Conservation (phyloP, 352 stramenopile genomes). For the Phytophthora pisi region DNA sequence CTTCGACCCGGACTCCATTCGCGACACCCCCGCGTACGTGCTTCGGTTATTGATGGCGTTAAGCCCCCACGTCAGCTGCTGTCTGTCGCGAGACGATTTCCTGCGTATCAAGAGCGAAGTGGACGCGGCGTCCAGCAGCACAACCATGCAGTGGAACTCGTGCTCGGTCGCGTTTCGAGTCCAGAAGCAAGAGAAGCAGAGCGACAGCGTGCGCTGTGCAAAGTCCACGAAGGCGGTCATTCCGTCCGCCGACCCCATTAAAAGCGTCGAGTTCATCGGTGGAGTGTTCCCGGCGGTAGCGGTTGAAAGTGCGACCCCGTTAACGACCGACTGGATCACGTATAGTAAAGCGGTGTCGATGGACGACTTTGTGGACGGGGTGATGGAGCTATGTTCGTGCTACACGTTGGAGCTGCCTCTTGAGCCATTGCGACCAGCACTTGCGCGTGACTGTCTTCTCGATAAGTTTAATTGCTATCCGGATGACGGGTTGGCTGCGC, state of each 20-base stretch:
- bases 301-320: slow-evolving; percentile 20
- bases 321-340: slow-evolving; percentile 12
- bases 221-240: slow-evolving; percentile 2
- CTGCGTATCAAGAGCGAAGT: slow-evolving; percentile 19
- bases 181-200: slow-evolving; percentile 47
- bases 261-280: slow-evolving; percentile 12
- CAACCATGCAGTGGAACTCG: slow-evolving; percentile 19
- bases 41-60: slow-evolving; percentile 49
- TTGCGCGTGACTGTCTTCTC: slow-evolving; percentile 12
- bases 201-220: slow-evolving; percentile 38
- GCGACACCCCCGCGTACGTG: slow-evolving; percentile 62
- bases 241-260: slow-evolving; percentile 3
- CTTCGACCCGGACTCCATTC: slow-evolving; percentile 45
- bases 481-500: not conserved
- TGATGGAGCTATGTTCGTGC: slow-evolving; percentile 9
- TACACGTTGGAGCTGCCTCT: slow-evolving; percentile 6
- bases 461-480: slow-evolving; percentile 12
- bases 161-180: slow-evolving; percentile 43
- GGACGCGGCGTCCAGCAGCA: slow-evolving; percentile 1
- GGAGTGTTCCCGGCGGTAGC: slow-evolving; percentile 18
- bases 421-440: not conserved
- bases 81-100: slow-evolving; percentile 26
- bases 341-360: not conserved
- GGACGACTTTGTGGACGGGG: slow-evolving; percentile 17
- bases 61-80: slow-evolving; percentile 32